phyloP scores from a whole-genome alignment of 2,329 filamentous ascomycete species.

The Beauveria varroae region DNA sequence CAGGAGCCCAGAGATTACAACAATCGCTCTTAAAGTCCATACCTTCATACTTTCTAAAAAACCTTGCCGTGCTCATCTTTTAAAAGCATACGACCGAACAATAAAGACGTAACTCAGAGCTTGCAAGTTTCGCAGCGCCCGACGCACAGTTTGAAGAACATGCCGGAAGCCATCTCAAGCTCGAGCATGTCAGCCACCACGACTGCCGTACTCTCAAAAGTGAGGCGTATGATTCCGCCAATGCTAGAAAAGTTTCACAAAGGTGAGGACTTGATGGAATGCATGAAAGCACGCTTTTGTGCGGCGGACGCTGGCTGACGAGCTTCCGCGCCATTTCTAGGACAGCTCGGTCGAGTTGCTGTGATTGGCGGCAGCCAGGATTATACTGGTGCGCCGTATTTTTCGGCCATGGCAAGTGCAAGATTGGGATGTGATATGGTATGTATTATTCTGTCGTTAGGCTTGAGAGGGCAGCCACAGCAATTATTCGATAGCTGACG shows the following conservation, averaged over 20 bases:
- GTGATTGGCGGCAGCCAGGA: constrained; percentile 94
- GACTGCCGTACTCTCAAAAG: constrained; percentile 68
- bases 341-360: constrained; percentile 82
- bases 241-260: constrained; percentile 97
- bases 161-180: constrained; percentile 4
- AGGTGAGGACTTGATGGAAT: constrained; percentile 43
- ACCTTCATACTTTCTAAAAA: background rate
- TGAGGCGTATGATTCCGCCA: constrained; percentile 84
- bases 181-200: constrained; percentile 59
- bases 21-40: background rate
- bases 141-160: constrained; percentile 1
- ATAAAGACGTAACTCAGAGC: background rate
- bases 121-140: background rate
- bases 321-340: constrained; percentile 34
- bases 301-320: background rate
- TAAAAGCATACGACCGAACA: background rate
- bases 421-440: constrained; percentile 87
- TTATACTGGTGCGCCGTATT: constrained; percentile 96
- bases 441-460: constrained; percentile 18
- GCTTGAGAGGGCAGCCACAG: too few species aligned
- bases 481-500: background rate
- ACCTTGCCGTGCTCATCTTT: too few species aligned
- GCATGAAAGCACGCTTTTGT: background rate
- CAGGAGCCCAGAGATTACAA: background rate
- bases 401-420: constrained; percentile 94